Evolutionary conservation across 2,329 filamentous ascomycete genomes (phyloP).

Genomic region (Emmonsia crescens): DNA sequence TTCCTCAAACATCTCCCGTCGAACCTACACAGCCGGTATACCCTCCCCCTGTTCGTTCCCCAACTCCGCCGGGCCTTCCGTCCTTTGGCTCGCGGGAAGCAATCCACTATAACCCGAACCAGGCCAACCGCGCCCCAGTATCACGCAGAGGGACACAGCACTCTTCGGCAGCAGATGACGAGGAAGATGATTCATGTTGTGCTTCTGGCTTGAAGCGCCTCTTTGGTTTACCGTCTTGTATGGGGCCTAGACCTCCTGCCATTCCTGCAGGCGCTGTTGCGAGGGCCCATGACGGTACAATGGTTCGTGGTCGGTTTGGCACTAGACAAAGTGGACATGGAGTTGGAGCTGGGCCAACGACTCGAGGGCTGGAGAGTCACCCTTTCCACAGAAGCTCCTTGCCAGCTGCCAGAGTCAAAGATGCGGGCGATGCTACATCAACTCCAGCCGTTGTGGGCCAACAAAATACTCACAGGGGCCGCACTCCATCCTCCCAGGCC

Average conservation of each 20-base stretch:
- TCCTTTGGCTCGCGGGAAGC: constrained; percentile 34
- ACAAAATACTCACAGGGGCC: neutral
- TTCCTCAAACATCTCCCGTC: constrained; percentile 18
- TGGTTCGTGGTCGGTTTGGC: constrained; percentile 31
- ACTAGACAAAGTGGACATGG: constrained; percentile 33
- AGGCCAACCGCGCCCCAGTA: neutral
- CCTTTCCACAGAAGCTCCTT: constrained; percentile 25
- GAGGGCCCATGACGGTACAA: constrained; percentile 32
- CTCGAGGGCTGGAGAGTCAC: constrained; percentile 22
- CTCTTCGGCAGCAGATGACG: neutral
- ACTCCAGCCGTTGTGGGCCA: neutral
- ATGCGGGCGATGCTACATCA: neutral
- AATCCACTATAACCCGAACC: constrained; percentile 15
- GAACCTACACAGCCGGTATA: constrained; percentile 24
- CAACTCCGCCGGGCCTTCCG: constrained; percentile 36
- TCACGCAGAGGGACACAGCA: constrained; percentile 1
- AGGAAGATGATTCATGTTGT: constrained; percentile 7
- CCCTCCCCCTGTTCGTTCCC: constrained; percentile 28
- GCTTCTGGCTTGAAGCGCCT: constrained; percentile 18
- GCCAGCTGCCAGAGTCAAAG: constrained; percentile 14
- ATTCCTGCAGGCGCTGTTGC: constrained; percentile 20
- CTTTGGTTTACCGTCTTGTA: constrained; percentile 18
- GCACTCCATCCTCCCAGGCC: neutral
- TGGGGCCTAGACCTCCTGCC: constrained; percentile 6
- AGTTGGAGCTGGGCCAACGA: constrained; percentile 15